phyloP scores from a whole-genome alignment of 2,329 filamentous ascomycete species.

The Fusarium sp. region DNA sequence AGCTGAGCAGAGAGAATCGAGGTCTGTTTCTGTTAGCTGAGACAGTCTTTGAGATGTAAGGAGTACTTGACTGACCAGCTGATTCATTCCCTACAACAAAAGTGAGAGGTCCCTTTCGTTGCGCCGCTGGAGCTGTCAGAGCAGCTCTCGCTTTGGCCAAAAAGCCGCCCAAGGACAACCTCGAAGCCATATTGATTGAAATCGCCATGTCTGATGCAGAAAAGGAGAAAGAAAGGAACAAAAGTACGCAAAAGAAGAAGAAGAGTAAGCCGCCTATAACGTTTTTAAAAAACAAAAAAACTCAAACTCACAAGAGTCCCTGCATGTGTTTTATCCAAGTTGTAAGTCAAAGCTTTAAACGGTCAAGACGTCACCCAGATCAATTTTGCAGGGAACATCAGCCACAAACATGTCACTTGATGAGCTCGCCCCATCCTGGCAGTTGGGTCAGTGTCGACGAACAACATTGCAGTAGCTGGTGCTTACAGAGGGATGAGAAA shows the following conservation, averaged over 20 bases:
- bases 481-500: background rate
- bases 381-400: conserved; percentile 14
- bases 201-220: background rate
- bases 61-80: conserved; percentile 58
- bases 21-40: conserved; percentile 59
- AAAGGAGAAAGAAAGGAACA: background rate
- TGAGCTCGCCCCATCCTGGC: conserved; percentile 5
- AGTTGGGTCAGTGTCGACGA: background rate
- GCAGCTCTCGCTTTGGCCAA: conserved; percentile 60
- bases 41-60: too few relatives aligned
- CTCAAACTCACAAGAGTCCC: conserved; percentile 2
- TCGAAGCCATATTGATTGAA: conserved; percentile 41
- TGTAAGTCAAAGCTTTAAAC: conserved; percentile 23
- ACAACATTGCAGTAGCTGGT: background rate
- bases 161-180: conserved; percentile 59
- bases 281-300: background rate
- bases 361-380: conserved; percentile 13
- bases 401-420: conserved; percentile 28
- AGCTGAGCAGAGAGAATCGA: conserved; percentile 81
- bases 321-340: conserved; percentile 18
- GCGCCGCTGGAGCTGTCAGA: conserved; percentile 55
- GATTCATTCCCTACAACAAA: conserved; percentile 76
- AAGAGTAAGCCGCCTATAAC: background rate
- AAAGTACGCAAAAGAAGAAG: background rate
- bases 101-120: conserved; percentile 60